Percentiles rank a stretch among this genome's conserved stretches.
Conservation (phyloP, 441 rosid genomes). For the Populus hybrid region DNA sequence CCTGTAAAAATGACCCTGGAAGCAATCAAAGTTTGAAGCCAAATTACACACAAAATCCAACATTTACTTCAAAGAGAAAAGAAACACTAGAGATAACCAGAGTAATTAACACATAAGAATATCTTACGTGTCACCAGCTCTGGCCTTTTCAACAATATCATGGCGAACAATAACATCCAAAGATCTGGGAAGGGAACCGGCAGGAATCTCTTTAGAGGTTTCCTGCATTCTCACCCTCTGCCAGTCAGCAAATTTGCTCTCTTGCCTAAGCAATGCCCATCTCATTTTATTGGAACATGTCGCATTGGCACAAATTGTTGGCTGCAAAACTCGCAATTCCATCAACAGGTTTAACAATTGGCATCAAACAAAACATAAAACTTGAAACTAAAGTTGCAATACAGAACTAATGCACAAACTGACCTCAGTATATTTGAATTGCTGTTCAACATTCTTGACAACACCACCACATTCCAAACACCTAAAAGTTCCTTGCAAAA, state of each 20-base stretch:
- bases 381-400: neutral
- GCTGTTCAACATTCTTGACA: slow-evolving; percentile 86
- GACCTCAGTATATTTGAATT: slow-evolving; percentile 95
- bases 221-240: slow-evolving; percentile 99
- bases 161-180: slow-evolving; percentile 95
- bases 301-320: slow-evolving; percentile 72
- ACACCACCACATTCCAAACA: slow-evolving; percentile 83
- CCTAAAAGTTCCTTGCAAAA: slow-evolving; percentile 81
- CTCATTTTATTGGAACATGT: slow-evolving; percentile 61
- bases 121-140: slow-evolving; percentile 96
- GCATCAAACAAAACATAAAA: neutral
- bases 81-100: neutral
- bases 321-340: slow-evolving; percentile 44
- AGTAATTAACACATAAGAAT: neutral
- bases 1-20: slow-evolving; percentile 92
- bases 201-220: slow-evolving; percentile 95
- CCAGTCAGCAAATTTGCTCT: slow-evolving; percentile 97
- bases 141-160: slow-evolving; percentile 94
- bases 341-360: neutral
- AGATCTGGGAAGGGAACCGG: slow-evolving; percentile 95
- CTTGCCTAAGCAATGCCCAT: slow-evolving; percentile 93
- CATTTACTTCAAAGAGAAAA: neutral
- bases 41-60: neutral
- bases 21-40: slow-evolving; percentile 9
- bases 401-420: neutral